Evolutionary conservation across 1,284 basidiomycete genomes (phyloP).

Genomic region (Ganoderma sinense): DNA sequence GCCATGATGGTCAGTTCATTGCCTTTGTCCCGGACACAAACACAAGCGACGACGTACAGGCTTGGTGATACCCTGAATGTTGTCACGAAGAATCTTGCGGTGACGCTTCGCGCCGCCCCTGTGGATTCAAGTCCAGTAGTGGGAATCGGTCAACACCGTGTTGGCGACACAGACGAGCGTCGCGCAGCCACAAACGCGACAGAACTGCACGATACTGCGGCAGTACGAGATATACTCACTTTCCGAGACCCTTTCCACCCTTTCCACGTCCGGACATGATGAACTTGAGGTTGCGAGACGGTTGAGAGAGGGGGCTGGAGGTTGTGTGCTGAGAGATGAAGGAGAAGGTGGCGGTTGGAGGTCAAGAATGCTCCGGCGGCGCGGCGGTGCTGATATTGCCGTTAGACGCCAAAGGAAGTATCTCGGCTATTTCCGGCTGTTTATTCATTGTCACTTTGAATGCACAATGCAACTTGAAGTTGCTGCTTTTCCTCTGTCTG

Average conservation of each 20-base stretch:
- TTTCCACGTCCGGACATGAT: conserved; percentile 72
- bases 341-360: conserved; percentile 27
- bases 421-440: conserved; percentile 3
- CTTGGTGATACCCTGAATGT: conserved; percentile 74
- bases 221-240: conserved; percentile 23
- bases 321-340: conserved; percentile 3
- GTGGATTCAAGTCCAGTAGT: conserved; percentile 37
- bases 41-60: conserved; percentile 44
- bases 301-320: conserved; percentile 5
- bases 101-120: conserved; percentile 64
- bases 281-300: conserved; percentile 17
- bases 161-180: background rate
- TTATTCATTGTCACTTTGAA: background rate
- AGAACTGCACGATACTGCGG: background rate
- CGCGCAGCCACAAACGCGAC: conserved; percentile 5
- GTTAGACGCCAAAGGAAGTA: background rate
- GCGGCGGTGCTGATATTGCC: conserved; percentile 20
- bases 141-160: conserved; percentile 33
- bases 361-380: conserved; percentile 24
- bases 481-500: background rate
- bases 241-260: conserved; percentile 57
- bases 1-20: conserved; percentile 5
- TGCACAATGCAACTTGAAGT: no score
- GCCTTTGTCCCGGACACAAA: conserved; percentile 39
- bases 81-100: conserved; percentile 72